Conservation (phyloP, 139 green algal genomes). For the Chlamydomonas urium region DNA sequence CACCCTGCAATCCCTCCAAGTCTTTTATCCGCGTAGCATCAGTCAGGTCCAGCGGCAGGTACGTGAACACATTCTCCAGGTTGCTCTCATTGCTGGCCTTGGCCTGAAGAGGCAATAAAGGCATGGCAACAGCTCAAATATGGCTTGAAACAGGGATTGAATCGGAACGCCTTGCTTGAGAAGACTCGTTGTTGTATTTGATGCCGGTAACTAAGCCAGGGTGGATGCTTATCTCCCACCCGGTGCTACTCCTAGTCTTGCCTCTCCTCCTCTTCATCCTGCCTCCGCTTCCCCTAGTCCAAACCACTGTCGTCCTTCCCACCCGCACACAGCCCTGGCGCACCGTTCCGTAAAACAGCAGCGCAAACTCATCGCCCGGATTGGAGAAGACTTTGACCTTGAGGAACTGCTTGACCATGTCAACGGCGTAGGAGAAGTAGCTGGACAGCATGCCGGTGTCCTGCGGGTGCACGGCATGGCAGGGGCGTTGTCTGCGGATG, state of each 20-base stretch:
- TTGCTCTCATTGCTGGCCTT: constrained; percentile 12
- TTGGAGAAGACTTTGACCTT: constrained; percentile 1
- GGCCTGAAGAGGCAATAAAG: too few relatives aligned
- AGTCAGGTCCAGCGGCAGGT: background rate
- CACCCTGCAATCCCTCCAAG: too few relatives aligned
- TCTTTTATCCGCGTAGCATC: constrained; percentile 2
- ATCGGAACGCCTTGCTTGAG: too few relatives aligned
- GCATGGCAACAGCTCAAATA: too few relatives aligned
- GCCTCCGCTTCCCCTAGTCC: too few relatives aligned
- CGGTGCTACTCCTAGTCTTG: too few relatives aligned
- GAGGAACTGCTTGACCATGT: background rate
- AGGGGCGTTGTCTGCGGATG: background rate
- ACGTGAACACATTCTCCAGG: constrained; percentile 2
- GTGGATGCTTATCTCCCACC: too few relatives aligned
- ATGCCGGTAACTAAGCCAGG: too few relatives aligned
- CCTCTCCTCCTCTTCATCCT: too few relatives aligned
- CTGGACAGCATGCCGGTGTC: background rate
- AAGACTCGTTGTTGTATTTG: too few relatives aligned
- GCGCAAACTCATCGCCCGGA: background rate
- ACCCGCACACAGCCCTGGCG: background rate
- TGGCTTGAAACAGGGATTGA: too few relatives aligned
- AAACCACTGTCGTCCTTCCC: too few relatives aligned
- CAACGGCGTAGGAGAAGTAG: constrained; percentile 10
- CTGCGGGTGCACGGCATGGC: background rate
- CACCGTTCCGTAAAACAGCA: constrained; percentile 12